phyloP scores from a whole-genome alignment of 169 alveolate species.

The Cryptosporidium viatorum region DNA sequence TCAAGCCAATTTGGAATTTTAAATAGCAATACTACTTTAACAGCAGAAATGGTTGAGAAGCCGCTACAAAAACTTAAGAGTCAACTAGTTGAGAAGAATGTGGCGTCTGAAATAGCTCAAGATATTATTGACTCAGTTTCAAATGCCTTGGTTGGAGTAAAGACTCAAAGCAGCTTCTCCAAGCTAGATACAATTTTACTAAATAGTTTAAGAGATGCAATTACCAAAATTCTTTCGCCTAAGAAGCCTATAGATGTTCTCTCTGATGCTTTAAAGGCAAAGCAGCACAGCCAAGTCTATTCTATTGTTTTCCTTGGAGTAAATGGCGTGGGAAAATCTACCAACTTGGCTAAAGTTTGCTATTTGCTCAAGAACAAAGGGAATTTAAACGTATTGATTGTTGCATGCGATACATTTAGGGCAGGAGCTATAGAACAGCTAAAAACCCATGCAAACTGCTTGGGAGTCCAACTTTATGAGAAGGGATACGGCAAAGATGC shows the following conservation, averaged over 20 bases:
- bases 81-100: constrained; percentile 90
- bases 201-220: constrained; percentile 86
- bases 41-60: constrained; percentile 88
- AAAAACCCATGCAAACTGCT: constrained; percentile 94
- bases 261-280: constrained; percentile 91
- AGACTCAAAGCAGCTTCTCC: constrained; percentile 87
- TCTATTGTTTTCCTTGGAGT: constrained; percentile 96
- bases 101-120: constrained; percentile 91
- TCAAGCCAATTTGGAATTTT: constrained; percentile 84
- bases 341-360: constrained; percentile 98
- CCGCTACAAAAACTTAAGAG: constrained; percentile 85
- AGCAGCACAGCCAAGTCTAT: constrained; percentile 91
- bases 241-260: constrained; percentile 90
- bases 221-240: constrained; percentile 90
- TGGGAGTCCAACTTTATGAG: constrained; percentile 96
- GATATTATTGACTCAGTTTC: constrained; percentile 87
- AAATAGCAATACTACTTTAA: constrained; percentile 87
- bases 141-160: constrained; percentile 85
- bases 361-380: constrained; percentile 95
- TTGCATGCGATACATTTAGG: constrained; percentile 99
- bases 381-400: constrained; percentile 92
- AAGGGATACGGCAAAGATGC: constrained; percentile 99
- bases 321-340: constrained; percentile 99
- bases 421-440: constrained; percentile 99
- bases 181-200: constrained; percentile 86